Evolutionary conservation across 2,329 filamentous ascomycete species (phyloP), one percentile per base, ranked within the genome.

Genomic region (Nemania sp.): DNA sequence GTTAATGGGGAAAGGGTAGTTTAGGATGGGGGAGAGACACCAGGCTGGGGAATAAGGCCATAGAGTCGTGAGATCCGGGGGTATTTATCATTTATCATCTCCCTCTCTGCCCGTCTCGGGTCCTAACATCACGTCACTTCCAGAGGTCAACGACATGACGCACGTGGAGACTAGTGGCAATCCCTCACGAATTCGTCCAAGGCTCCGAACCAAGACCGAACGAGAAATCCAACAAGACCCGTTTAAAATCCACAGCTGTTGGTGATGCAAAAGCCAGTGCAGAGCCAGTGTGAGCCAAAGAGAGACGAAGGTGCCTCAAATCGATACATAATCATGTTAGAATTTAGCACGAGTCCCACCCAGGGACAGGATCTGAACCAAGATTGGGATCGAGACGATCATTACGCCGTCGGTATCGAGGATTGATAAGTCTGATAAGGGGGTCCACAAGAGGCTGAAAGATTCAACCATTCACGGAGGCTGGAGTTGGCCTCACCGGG

Each of bases 381-480:
- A 67, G 47, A 60, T 52, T 57, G 60, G 29, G 15, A 6, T 8
- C 18, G 24, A 20, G 62, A 29, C 38, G 57, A 69, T 69, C 66
- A 62, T 66, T 66, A 64, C 64, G 67, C 56, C 27, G 59, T 54
- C 49, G 13, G 54, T 53, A 15, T 22, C 58, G 35, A 53, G 51
- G 49, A 1, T 13, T 45, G 51, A 55, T 53, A 58, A 61, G 55
- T 60, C 35, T 56, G 65, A 70, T 65, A 70, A 65, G 41, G 10
- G 5, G 65, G 22, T 18, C 64, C 68, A 66, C 65, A 68, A 29
- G 68, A 68, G 68, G 68, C 68, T 70, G 61, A 70, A 68, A 47
- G 51, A 38, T 53, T 41, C 67, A 29, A 51, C 55, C 64, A 57
- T 53, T 53, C 29, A 52, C 24, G 22, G 13, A 11, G 8, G 10